Base-by-base conservation (phyloP, 176 grass and related monocot species). In the Eleusine coracana region DNA sequence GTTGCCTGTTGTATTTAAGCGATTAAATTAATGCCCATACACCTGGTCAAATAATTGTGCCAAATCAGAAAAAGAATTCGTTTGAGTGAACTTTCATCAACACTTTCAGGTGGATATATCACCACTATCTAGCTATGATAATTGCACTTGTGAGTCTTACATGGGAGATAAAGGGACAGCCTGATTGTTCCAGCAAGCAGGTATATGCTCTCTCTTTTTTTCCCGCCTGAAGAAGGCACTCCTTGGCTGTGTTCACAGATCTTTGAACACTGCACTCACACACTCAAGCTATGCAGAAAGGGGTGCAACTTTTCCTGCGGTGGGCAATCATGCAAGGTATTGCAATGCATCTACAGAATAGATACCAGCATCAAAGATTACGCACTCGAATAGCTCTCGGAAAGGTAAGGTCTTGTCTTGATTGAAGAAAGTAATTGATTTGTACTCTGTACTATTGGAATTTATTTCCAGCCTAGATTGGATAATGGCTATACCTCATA, bases 281-380 rank as follows among this genome's bases (percentile, higher is more conserved):
- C 38, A 67, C 56, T 66, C 14, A 17, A 52, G 48, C 56, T 77
- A 58, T 88, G 56, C 84, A 98, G 92, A 93, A 56, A 60, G 96
- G 96, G 54, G 96, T 99, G 68, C 96, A 93, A 79, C 89, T 99
- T 73, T 99, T 99, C 85, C 77, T 99, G 38, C 80, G 85, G 10
- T 99, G 96, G 96, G 96, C 96, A 51, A 93, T 93, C 75, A 96
- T 99, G 96, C 96, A 99, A 88, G 96, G 96, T 76, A 83, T 99
- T 83, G 85, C 96, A 71, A 99, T 99, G 96, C 96, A 95, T 89
- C 89, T 99, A 73, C 96, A 99, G 72, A 99, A 99, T 61, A 91
- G 96, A 74, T 99, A 99, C 81, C 96, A 99, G 71, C 92, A 93
- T 27, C 96, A 96, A 92, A 99, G 96, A 90, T 86, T 99, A 71